A percentile compares a stretch with the other conserved stretches of the same genome.
phyloP scores from a whole-genome alignment of 2,329 filamentous ascomycete species.

The Nannizziopsis arthrosporioides region DNA sequence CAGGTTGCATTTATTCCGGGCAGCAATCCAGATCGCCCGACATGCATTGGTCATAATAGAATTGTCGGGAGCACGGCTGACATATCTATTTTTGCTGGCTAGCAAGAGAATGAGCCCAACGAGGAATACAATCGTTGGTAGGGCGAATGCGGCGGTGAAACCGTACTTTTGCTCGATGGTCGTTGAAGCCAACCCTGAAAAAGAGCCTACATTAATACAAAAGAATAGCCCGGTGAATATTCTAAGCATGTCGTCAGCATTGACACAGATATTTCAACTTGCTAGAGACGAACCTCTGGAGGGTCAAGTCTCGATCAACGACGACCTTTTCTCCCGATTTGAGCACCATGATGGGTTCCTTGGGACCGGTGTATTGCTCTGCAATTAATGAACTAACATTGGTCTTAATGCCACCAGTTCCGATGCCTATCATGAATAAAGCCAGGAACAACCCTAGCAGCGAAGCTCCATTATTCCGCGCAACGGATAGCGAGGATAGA shows the following conservation, averaged over 20 bases:
- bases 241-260: too few relatives aligned
- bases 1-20: neutral
- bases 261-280: neutral
- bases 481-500: slow-evolving; percentile 27
- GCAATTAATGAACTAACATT: slow-evolving; percentile 62
- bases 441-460: slow-evolving; percentile 29
- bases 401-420: slow-evolving; percentile 68
- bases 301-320: slow-evolving; percentile 54
- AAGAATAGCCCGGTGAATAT: too few relatives aligned
- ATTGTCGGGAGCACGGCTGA: neutral
- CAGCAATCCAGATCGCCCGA: neutral
- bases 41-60: neutral
- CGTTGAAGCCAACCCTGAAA: too few relatives aligned
- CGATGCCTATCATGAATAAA: slow-evolving; percentile 56
- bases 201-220: too few relatives aligned
- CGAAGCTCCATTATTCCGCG: slow-evolving; percentile 41
- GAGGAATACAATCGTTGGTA: too few relatives aligned
- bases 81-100: neutral
- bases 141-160: too few relatives aligned
- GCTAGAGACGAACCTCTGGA: neutral
- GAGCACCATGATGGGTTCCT: slow-evolving; percentile 45
- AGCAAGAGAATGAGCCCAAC: too few relatives aligned
- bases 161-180: too few relatives aligned
- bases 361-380: slow-evolving; percentile 53
- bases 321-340: slow-evolving; percentile 54